These are phyloP conservation scores for Cercospora sojina DNA, from an alignment of 2,329 filamentous ascomycete genomes.

Conservation along the genomic window DNA sequence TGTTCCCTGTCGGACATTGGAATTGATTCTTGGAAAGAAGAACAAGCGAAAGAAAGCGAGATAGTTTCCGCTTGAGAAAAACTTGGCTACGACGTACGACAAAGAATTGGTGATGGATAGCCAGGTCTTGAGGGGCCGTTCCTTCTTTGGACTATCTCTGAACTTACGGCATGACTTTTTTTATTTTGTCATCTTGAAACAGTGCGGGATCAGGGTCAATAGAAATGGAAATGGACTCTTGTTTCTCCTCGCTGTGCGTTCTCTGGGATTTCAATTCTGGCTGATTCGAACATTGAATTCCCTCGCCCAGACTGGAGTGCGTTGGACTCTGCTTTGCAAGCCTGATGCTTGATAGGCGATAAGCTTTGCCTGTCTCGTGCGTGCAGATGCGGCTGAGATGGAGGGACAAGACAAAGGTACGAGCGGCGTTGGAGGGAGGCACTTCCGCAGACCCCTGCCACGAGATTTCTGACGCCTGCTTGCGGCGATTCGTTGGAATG, in stretches of 20 bases:
- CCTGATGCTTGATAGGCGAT: background rate
- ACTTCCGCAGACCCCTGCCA: background rate
- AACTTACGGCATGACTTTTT: background rate
- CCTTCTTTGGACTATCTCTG: background rate
- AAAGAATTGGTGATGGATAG: background rate
- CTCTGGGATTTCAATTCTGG: background rate
- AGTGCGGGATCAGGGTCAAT: background rate
- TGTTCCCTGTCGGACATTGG: background rate
- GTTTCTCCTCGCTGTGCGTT: background rate
- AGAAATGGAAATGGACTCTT: background rate
- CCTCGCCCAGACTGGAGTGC: background rate
- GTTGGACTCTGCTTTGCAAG: background rate
- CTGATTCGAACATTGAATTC: background rate
- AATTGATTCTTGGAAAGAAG: background rate
- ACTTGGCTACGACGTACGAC: conserved; percentile 15
- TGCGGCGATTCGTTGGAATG: background rate
- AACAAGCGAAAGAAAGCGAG: conserved; percentile 6
- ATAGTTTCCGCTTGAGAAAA: conserved; percentile 2
- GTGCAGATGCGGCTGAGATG: background rate
- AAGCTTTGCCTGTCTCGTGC: background rate
- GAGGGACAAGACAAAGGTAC: background rate
- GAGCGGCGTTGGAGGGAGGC: background rate
- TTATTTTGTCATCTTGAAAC: background rate
- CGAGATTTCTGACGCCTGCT: background rate
- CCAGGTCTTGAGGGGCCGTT: background rate